Evolutionary conservation across 306 rosid species (phyloP), one percentile per base, ranked within the genome.

Genomic region (Alnus rubra): DNA sequence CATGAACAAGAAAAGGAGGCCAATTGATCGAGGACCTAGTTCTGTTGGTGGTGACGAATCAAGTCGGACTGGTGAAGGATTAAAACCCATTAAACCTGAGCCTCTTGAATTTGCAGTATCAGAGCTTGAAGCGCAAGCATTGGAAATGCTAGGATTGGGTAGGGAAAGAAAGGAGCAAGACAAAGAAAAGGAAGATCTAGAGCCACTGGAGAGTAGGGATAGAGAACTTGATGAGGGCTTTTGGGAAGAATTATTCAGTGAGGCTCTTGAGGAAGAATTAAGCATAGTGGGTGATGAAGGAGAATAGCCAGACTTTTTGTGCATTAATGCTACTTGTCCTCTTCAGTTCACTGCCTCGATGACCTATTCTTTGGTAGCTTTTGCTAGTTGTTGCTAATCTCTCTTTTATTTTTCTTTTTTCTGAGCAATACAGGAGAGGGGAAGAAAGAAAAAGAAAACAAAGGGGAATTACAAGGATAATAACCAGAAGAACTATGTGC

Each of bases 91-190:
- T 1, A 94, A 90, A 75, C 82, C 71, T 9, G 97, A 94, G 83
- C 89, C 88, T n/a, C 76, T 78, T 37, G 94, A 94, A 59, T 47
- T 51, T 78, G 91, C 77, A 51, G 84, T 85, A 56, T 86, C 98
- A n/a, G 97, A 92, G 89, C 82, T 94, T 47, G 98, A 92, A 68
- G 89, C 80, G 76, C 88, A 92, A 51, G 98, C 97, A 2, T 51
- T 82, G 86, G 98, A 94, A 83, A 94, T 94, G 82, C 96, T 88
- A 74, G 96, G 94, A 39, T 82, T 86, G 16, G 93, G 91, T 67
- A 86, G 79, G 75, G 87, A 76, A 11, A 78, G 76, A 59, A 64
- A 69, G 31, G 94, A 81, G 9, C 56, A 14, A 13, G 92, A 78
- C 44, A 88, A 83, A 31, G 85, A 35, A 5, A 44, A 15, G n/a